phyloP scores from a whole-genome alignment of 257 asterid species.

The Lithospermum erythrorhizon region DNA sequence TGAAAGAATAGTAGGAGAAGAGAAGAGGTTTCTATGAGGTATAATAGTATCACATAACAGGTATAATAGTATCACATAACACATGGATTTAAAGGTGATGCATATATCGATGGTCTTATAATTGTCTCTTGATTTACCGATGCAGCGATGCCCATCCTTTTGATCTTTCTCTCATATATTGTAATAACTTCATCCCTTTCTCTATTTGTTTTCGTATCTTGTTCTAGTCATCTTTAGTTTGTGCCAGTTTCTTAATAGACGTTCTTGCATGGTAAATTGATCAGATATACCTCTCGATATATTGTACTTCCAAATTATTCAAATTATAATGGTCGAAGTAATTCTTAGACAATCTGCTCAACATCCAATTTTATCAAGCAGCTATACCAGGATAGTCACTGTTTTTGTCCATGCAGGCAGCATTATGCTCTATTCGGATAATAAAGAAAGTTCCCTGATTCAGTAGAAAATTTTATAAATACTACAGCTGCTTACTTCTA shows the following conservation, averaged over 20 bases:
- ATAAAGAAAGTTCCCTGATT: conserved; percentile 97
- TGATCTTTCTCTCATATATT: neutral
- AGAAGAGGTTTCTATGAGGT: neutral
- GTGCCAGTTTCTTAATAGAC: neutral
- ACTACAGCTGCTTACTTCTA: conserved; percentile 72
- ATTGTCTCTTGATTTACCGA: neutral
- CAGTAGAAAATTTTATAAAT: conserved; percentile 80
- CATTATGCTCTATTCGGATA: conserved; percentile 88
- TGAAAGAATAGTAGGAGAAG: neutral
- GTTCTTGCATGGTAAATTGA: neutral
- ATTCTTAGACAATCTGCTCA: neutral
- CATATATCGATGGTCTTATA: too few relatives aligned
- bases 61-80: neutral
- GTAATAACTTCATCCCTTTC: neutral
- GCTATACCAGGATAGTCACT: conserved; percentile 8
- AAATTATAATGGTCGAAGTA: neutral
- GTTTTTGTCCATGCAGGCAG: conserved; percentile 51
- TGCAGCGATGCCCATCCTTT: too few relatives aligned
- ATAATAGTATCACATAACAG: neutral
- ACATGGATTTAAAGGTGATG: neutral
- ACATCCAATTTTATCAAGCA: neutral
- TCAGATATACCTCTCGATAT: neutral
- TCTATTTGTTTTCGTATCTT: neutral
- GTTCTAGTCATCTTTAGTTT: neutral
- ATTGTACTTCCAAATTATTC: neutral